Base-by-base conservation (phyloP, 83 land plant species). In the Diphasiastrum complanatum region DNA sequence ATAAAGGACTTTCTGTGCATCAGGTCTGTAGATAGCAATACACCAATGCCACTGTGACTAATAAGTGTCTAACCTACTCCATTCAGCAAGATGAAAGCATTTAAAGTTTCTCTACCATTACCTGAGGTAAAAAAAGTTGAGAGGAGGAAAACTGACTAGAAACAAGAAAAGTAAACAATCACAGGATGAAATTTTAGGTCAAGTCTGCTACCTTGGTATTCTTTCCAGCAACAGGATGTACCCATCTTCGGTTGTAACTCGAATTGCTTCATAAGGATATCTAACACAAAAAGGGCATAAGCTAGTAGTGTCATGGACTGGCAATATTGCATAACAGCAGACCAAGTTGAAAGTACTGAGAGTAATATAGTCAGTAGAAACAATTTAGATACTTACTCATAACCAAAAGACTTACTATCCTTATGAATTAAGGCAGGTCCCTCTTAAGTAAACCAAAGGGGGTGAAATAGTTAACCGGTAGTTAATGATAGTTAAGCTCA, bases 241-340 rank as follows among this genome's bases (percentile, higher is more conserved):
- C 31, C 99, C 99, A 79, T 89, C 99, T 46, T 77, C 72, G 34
- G 99, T 95, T 28, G 78, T 74, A 51, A 95, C 97, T 52, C 71
- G 86, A 33, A 95, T 83, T 24, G 87, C 83, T 75, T 95, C 99
- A 71, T 95, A 95, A 19, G 99, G 99, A 65, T 95, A 95, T 73
- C 99, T 95, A 30, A 45, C 29, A 62, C 30, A 36, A 31, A 60
- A 12, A 37, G 22, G 33, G 0, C 67, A 64, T 27, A 5, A 10
- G 0, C 30, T 5, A 43, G 26, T 5, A n/a, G n/a, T n/a, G n/a
- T n/a, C n/a, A n/a, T n/a, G n/a, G n/a, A n/a, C n/a, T n/a, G n/a
- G n/a, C n/a, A n/a, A n/a, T n/a, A n/a, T n/a, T n/a, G n/a, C n/a
- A n/a, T n/a, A n/a, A n/a, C n/a, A n/a, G n/a, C n/a, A n/a, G n/a